These are phyloP conservation scores for Punctularia strigosozonata DNA, from an alignment of 768 basidiomycete genomes.

Conservation along the genomic window DNA sequence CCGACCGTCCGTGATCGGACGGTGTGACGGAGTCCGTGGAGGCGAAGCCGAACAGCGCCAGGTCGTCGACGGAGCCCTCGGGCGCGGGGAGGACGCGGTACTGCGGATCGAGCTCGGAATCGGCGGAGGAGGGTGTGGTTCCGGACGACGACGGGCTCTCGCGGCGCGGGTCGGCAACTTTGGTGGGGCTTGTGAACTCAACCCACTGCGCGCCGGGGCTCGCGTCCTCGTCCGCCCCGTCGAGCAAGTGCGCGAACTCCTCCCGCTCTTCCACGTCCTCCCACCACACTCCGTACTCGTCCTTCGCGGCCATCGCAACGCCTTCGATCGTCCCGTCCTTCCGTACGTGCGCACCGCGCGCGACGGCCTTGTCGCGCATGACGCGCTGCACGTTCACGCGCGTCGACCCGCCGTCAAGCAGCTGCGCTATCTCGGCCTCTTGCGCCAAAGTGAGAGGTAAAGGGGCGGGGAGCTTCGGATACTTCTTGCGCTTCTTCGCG, in stretches of 20 bases:
- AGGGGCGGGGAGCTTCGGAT: constrained; percentile 30
- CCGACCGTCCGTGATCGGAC: not conserved
- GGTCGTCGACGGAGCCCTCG: not conserved
- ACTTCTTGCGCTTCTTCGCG: constrained; percentile 10
- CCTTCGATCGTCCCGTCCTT: constrained; percentile 9
- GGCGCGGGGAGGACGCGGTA: not conserved
- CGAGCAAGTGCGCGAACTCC: constrained; percentile 49
- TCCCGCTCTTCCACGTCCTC: constrained; percentile 66
- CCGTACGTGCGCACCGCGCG: constrained; percentile 12
- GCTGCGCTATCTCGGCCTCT: constrained; percentile 62
- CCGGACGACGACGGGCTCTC: not conserved
- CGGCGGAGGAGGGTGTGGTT: too few relatives aligned
- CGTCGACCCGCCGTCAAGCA: constrained; percentile 49
- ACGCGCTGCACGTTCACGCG: constrained; percentile 41
- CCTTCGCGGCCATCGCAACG: constrained; percentile 24
- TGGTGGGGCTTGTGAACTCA: not conserved
- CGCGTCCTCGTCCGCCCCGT: constrained; percentile 17
- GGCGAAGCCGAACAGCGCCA: not conserved
- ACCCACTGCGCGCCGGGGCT: not conserved
- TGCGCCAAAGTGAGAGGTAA: constrained; percentile 43
- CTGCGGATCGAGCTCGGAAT: not conserved
- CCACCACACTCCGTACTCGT: constrained; percentile 52
- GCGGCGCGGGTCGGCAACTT: not conserved
- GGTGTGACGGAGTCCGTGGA: not conserved
- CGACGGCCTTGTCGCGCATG: constrained; percentile 44